Evolutionary conservation across 2,329 filamentous ascomycete genomes (phyloP).

Genomic region (Purpureocillium takamizusanense): DNA sequence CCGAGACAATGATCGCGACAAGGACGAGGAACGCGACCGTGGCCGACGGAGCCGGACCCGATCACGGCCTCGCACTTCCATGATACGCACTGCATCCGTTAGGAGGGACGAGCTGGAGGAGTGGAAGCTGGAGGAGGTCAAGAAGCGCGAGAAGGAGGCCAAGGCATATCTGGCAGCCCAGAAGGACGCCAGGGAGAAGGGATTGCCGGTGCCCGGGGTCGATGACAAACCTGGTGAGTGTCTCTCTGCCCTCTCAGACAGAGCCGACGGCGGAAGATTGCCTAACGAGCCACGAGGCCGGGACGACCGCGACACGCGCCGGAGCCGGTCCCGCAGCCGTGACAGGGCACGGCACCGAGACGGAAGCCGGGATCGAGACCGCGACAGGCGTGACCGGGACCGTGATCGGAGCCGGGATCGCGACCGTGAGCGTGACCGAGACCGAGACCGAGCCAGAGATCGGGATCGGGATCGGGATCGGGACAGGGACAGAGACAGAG

Average conservation of each 20-base stretch:
- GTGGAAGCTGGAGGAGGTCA: slow-evolving; percentile 53
- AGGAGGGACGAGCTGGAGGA: slow-evolving; percentile 41
- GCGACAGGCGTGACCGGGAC: slow-evolving; percentile 18
- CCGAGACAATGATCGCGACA: slow-evolving; percentile 13
- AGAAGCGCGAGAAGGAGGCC: slow-evolving; percentile 53
- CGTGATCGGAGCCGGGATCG: slow-evolving; percentile 15
- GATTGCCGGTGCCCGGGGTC: slow-evolving; percentile 48
- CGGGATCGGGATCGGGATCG: slow-evolving; percentile 21
- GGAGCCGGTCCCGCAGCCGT: slow-evolving; percentile 24
- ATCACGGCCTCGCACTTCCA: slow-evolving; percentile 26
- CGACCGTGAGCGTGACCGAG: slow-evolving; percentile 25
- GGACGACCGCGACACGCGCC: slow-evolving; percentile 21
- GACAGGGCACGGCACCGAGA: slow-evolving; percentile 11
- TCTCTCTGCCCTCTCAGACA: not conserved
- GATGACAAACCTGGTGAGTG: slow-evolving; percentile 31
- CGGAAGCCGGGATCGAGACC: slow-evolving; percentile 21
- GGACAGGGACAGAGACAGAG: slow-evolving; percentile 23
- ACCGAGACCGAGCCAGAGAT: slow-evolving; percentile 22
- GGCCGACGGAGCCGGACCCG: slow-evolving; percentile 36
- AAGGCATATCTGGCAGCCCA: slow-evolving; percentile 56
- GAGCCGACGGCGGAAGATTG: slow-evolving; percentile 12
- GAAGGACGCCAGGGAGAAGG: slow-evolving; percentile 50
- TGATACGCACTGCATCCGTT: slow-evolving; percentile 26
- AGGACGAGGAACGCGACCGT: slow-evolving; percentile 14
- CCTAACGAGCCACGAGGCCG: slow-evolving; percentile 23